Percentiles rank a stretch among this genome's conserved stretches.
These are phyloP conservation scores for Saururus chinensis DNA, from an alignment of 164 flowering plant species.

Conservation along the genomic window DNA sequence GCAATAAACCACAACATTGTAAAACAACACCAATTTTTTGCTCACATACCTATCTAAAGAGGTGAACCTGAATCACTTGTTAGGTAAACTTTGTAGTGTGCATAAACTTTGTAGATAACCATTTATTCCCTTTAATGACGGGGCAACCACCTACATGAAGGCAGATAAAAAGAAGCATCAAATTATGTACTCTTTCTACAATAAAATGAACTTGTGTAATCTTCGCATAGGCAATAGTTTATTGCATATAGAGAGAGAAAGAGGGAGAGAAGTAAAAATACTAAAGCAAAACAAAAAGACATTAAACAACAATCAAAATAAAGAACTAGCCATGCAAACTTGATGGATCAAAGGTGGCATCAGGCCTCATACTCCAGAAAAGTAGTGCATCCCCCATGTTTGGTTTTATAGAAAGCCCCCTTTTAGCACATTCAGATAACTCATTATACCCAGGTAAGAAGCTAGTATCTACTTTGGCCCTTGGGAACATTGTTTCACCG, in stretches of 20 bases:
- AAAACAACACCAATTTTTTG: not conserved
- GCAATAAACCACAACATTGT: not conserved
- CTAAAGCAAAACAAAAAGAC: not conserved
- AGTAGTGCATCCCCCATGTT: constrained; percentile 90
- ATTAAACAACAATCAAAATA: not conserved
- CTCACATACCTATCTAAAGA: not conserved
- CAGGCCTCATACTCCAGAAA: constrained; percentile 95
- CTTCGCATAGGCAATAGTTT: too few relatives aligned
- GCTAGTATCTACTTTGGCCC: constrained; percentile 58
- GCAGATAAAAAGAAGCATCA: constrained; percentile 1
- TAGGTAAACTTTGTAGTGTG: constrained; percentile 56
- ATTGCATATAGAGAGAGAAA: not conserved
- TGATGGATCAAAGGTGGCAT: constrained; percentile 74
- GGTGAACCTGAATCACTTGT: not conserved
- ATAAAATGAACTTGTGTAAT: too few relatives aligned
- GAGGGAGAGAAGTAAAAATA: not conserved
- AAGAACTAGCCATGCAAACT: constrained; percentile 68
- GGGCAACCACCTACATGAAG: constrained; percentile 72
- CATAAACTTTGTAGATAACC: constrained; percentile 94
- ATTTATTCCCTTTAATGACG: constrained; percentile 83
- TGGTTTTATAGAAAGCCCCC: constrained; percentile 74
- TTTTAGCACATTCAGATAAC: constrained; percentile 71
- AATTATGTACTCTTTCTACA: not conserved
- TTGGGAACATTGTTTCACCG: constrained; percentile 96
- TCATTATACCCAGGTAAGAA: constrained; percentile 75